A percentile compares a stretch with the other conserved stretches of the same genome.
phyloP scores from a whole-genome alignment of 306 rosid species.

The Pachyrhizus erosus region DNA sequence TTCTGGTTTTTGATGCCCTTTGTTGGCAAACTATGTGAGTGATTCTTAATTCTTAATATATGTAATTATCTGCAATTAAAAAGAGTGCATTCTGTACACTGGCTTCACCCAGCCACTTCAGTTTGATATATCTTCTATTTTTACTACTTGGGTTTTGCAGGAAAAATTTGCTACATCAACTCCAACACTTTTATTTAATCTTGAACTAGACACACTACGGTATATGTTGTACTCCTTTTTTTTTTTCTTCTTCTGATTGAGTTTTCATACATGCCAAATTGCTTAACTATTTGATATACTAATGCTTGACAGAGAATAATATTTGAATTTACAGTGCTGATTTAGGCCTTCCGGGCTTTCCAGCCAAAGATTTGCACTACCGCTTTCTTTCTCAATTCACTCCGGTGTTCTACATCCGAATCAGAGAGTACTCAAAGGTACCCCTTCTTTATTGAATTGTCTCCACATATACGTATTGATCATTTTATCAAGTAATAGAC shows the following conservation, averaged over 20 bases:
- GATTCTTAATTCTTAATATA: constrained; percentile 19
- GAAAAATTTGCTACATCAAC: constrained; percentile 81
- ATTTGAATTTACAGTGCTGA: constrained; percentile 85
- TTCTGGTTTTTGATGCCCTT: constrained; percentile 34
- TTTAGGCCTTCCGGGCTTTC: constrained; percentile 93
- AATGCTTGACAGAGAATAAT: constrained; percentile 43
- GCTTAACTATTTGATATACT: constrained; percentile 26
- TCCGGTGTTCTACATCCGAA: constrained; percentile 90
- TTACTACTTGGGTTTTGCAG: constrained; percentile 62
- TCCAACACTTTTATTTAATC: constrained; percentile 87
- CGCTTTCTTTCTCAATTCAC: constrained; percentile 96
- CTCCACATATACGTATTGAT: constrained; percentile 21
- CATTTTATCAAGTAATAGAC: constrained; percentile 33
- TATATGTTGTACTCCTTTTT: constrained; percentile 38
- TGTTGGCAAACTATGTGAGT: constrained; percentile 28
- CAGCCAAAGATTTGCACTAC: constrained; percentile 88
- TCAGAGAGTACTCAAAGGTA: constrained; percentile 94
- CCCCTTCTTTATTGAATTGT: constrained; percentile 6
- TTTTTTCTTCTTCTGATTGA: background rate
- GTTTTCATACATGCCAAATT: constrained; percentile 30
- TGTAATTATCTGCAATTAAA: constrained; percentile 11
- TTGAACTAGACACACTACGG: constrained; percentile 96
- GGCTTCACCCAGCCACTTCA: constrained; percentile 26
- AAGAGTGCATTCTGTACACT: constrained; percentile 7
- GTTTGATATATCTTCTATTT: constrained; percentile 36